A percentile compares a stretch with the other conserved stretches of the same genome.
phyloP scores from a whole-genome alignment of 2,329 filamentous ascomycete species.

The Cytospora mali region DNA sequence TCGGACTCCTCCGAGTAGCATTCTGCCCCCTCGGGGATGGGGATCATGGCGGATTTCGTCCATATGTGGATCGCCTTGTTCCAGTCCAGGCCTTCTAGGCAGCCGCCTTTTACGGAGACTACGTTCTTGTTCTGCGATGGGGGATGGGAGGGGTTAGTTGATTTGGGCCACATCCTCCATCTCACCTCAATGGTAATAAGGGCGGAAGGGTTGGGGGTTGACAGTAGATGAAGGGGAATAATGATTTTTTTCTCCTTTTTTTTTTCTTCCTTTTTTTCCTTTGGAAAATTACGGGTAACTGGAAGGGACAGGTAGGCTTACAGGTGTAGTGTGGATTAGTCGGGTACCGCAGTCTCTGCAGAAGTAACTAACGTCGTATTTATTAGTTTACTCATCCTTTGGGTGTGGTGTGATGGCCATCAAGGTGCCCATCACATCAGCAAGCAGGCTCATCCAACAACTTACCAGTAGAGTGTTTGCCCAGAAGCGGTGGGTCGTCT shows the following conservation, averaged over 20 bases:
- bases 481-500: constrained; percentile 62
- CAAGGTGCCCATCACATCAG: not conserved
- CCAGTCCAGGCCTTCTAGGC: constrained; percentile 66
- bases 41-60: constrained; percentile 64
- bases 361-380: constrained; percentile 56
- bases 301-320: constrained; percentile 37
- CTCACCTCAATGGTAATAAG: too few species aligned
- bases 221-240: not conserved
- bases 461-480: constrained; percentile 59
- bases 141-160: not conserved
- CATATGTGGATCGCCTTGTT: constrained; percentile 65
- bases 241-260: too few species aligned
- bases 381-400: constrained; percentile 7
- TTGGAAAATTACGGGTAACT: too few species aligned
- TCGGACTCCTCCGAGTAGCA: constrained; percentile 56
- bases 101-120: constrained; percentile 68
- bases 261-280: too few species aligned
- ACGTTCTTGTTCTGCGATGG: constrained; percentile 54
- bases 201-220: not conserved
- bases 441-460: not conserved
- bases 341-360: constrained; percentile 68
- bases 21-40: constrained; percentile 67
- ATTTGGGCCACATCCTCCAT: too few species aligned
- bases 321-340: constrained; percentile 63
- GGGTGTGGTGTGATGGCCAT: not conserved